Conservation (phyloP, 1,284 basidiomycete genomes). For the Leccinum fuscescens region DNA sequence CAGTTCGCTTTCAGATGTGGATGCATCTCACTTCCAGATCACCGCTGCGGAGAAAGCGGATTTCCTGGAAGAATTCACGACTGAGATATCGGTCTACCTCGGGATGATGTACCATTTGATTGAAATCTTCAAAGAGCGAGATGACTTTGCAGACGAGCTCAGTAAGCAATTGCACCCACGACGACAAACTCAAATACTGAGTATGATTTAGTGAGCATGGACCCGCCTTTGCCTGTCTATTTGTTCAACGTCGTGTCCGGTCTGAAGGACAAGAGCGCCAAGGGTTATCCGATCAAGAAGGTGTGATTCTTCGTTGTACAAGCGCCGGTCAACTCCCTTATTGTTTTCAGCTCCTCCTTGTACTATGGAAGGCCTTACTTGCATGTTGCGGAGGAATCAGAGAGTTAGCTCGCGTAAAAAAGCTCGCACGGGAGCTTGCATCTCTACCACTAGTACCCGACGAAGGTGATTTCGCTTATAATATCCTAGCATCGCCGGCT, state of each 20-base stretch:
- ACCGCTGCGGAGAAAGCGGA: conserved; percentile 70
- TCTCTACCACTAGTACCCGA: conserved; percentile 65
- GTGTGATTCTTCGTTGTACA: conserved; percentile 37
- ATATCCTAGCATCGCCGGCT: not conserved
- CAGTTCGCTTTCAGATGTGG: conserved; percentile 72
- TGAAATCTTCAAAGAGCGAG: conserved; percentile 88
- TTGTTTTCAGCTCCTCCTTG: conserved; percentile 73
- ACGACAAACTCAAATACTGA: conserved; percentile 14
- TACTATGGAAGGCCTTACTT: conserved; percentile 94
- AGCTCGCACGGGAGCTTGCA: conserved; percentile 79
- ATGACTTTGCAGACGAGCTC: conserved; percentile 91
- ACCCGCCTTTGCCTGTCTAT: conserved; percentile 92
- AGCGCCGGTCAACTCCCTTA: not conserved
- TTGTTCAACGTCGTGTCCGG: conserved; percentile 87
- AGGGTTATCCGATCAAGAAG: conserved; percentile 96
- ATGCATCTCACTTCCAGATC: conserved; percentile 67
- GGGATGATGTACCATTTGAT: conserved; percentile 93
- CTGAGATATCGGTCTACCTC: conserved; percentile 88
- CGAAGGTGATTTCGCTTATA: conserved; percentile 45
- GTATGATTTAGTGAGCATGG: conserved; percentile 75
- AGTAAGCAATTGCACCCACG: conserved; percentile 55
- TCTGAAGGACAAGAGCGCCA: conserved; percentile 90
- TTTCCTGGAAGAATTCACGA: conserved; percentile 82
- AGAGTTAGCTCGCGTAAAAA: conserved; percentile 84
- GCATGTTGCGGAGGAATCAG: conserved; percentile 91